Evolutionary conservation across 148 eudicot species (phyloP).

Genomic region (Rhododendron henanense): DNA sequence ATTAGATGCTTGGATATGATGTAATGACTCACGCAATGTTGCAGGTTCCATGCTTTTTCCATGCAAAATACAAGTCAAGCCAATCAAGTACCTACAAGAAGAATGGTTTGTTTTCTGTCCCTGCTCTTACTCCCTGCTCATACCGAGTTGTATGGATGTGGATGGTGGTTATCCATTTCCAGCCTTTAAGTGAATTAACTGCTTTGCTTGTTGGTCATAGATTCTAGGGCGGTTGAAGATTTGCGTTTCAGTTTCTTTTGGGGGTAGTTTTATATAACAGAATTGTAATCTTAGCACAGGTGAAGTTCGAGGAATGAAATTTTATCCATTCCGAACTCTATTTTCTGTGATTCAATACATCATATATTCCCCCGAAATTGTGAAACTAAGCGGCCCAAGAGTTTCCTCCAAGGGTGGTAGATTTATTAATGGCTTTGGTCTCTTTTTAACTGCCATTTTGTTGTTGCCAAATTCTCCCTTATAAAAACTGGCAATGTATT

Average conservation of each 20-base stretch:
- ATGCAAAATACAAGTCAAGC: conserved; percentile 63
- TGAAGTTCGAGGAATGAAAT: neutral
- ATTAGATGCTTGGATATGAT: neutral
- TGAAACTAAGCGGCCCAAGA: neutral
- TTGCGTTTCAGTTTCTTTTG: neutral
- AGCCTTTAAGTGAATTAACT: neutral
- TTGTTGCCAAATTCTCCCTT: neutral
- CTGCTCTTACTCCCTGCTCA: neutral
- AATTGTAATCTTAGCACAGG: neutral
- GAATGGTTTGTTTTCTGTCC: conserved; percentile 32
- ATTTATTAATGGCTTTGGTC: neutral
- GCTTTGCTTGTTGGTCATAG: neutral
- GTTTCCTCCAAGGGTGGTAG: neutral
- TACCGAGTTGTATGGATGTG: neutral
- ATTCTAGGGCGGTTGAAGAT: neutral
- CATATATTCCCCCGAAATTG: neutral
- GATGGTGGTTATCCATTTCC: neutral
- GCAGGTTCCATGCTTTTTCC: conserved; percentile 71
- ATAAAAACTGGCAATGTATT: neutral
- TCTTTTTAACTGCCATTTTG: neutral
- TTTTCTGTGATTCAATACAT: neutral
- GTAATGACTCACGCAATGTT: neutral
- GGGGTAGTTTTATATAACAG: neutral
- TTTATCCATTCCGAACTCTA: neutral
- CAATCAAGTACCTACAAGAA: conserved; percentile 55